phyloP scores from a whole-genome alignment of 441 rosid genomes.

The Kokia cookei region DNA sequence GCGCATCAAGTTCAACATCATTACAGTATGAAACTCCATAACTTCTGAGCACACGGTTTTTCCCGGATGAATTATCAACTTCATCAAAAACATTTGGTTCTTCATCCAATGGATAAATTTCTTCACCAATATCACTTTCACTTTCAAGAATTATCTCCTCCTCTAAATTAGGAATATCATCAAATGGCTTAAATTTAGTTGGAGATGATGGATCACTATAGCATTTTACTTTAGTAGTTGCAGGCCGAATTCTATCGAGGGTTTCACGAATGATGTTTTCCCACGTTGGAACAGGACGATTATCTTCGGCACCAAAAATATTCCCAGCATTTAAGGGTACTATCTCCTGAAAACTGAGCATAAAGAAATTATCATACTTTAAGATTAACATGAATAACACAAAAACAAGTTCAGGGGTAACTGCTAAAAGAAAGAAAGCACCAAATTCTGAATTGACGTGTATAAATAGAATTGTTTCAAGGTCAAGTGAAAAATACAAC shows the following conservation, averaged over 20 bases:
- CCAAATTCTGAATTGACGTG: background rate
- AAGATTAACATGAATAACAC: slow-evolving; percentile 1
- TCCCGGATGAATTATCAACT: slow-evolving; percentile 11
- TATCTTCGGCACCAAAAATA: slow-evolving; percentile 90
- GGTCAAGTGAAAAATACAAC: background rate
- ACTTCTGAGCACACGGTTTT: slow-evolving; percentile 19
- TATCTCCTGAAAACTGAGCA: slow-evolving; percentile 78
- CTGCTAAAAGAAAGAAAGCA: background rate
- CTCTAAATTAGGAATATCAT: slow-evolving; percentile 58
- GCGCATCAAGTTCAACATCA: slow-evolving; percentile 17
- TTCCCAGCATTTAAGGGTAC: slow-evolving; percentile 94
- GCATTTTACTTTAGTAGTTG: slow-evolving; percentile 44
- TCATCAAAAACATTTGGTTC: slow-evolving; percentile 29
- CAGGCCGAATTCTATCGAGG: slow-evolving; percentile 48
- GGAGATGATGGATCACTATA: slow-evolving; percentile 95
- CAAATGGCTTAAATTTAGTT: slow-evolving; percentile 66
- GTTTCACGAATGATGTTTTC: slow-evolving; percentile 76
- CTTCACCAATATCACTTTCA: slow-evolving; percentile 76
- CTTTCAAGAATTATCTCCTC: slow-evolving; percentile 70
- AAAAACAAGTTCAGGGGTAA: background rate
- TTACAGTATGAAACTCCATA: slow-evolving; percentile 15
- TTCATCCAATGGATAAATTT: slow-evolving; percentile 71
- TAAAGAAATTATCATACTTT: slow-evolving; percentile 9
- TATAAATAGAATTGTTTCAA: background rate
- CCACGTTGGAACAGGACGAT: slow-evolving; percentile 68